Percentiles rank a stretch among this genome's conserved stretches.
These are phyloP conservation scores for Stephania yunnanensis DNA, from an alignment of 164 flowering plant genomes.

Conservation along the genomic window DNA sequence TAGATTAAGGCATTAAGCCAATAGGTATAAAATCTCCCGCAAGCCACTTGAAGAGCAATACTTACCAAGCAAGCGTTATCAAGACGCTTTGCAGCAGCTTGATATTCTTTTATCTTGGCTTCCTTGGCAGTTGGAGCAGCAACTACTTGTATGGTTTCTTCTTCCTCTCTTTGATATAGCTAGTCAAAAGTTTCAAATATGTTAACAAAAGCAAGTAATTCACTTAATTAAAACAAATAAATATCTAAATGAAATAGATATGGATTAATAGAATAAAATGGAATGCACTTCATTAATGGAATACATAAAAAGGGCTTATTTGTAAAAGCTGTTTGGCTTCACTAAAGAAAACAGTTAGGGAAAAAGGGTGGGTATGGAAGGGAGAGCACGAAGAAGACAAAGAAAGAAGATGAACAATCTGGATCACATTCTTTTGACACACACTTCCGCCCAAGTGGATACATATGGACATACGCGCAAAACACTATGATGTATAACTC, in stretches of 20 bases:
- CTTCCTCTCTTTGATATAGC: slow-evolving; percentile 70
- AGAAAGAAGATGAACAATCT: background rate
- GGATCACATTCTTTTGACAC: too few species aligned
- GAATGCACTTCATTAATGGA: background rate
- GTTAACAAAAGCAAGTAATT: background rate
- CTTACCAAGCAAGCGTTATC: slow-evolving; percentile 58
- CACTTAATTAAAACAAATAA: background rate
- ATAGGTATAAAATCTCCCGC: background rate
- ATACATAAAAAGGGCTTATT: background rate
- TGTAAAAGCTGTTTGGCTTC: background rate
- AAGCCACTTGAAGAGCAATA: slow-evolving; percentile 1
- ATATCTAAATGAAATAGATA: background rate
- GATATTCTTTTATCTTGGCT: slow-evolving; percentile 66
- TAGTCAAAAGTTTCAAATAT: slow-evolving; percentile 22
- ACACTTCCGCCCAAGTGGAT: too few species aligned
- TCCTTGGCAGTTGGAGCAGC: slow-evolving; percentile 30
- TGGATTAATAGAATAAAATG: background rate
- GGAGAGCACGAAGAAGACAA: background rate
- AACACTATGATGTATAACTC: too few species aligned
- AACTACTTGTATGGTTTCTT: slow-evolving; percentile 57
- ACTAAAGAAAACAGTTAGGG: background rate
- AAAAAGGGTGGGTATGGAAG: background rate
- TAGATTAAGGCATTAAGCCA: background rate
- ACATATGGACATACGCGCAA: too few species aligned
- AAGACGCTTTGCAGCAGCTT: slow-evolving; percentile 72